These are phyloP conservation scores for Letharia lupina DNA, from an alignment of 495 filamentous ascomycete species.

Conservation along the genomic window DNA sequence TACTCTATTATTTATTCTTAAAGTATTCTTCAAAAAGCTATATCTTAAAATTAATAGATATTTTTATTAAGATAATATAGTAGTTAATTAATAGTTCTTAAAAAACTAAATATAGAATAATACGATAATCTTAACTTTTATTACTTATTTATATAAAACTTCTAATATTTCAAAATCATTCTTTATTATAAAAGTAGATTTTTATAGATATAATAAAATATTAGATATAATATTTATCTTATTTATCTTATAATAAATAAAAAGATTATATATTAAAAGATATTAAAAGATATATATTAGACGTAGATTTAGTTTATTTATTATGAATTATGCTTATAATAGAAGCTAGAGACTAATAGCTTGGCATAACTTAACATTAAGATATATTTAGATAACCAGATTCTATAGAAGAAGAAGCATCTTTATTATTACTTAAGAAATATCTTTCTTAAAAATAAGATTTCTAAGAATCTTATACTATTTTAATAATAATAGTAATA, in stretches of 20 bases:
- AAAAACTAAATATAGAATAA: neutral
- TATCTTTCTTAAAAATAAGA: too few relatives aligned
- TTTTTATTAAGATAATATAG: conserved; percentile 1
- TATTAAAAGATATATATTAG: conserved; percentile 1
- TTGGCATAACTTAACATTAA: too few relatives aligned
- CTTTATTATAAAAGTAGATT: neutral
- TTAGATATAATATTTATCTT: conserved; percentile 10
- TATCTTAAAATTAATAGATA: neutral
- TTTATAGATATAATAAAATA: neutral
- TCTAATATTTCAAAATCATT: neutral
- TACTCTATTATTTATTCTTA: neutral
- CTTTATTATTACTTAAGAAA: too few relatives aligned
- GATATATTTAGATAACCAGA: too few relatives aligned
- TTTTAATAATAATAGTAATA: too few relatives aligned
- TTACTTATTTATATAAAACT: neutral
- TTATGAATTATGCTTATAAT: too few relatives aligned
- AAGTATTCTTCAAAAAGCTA: neutral
- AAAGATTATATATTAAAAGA: conserved; percentile 10
- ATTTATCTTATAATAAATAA: conserved; percentile 6
- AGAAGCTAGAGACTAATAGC: too few relatives aligned
- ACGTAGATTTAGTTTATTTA: conserved; percentile 11
- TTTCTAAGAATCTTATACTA: too few relatives aligned
- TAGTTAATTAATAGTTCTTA: neutral
- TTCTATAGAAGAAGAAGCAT: too few relatives aligned
- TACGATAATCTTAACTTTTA: neutral